Conservation (phyloP, 2,329 filamentous ascomycete genomes). For the Penicillium sp. region DNA sequence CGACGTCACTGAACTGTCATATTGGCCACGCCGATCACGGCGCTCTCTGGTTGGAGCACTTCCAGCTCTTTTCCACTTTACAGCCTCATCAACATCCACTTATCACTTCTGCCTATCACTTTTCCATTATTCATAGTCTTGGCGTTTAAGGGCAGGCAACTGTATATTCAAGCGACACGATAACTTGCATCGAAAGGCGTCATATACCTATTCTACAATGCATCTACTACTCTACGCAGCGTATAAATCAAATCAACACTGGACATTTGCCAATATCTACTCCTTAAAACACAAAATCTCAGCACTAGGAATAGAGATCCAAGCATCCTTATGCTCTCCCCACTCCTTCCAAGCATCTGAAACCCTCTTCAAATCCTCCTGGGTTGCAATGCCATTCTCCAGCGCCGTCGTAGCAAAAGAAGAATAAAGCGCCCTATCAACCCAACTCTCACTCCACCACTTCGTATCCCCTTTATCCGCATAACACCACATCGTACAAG, state of each 20-base stretch:
- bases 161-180: slow-evolving; percentile 3
- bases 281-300: slow-evolving; percentile 43
- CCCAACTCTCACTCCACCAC: slow-evolving; percentile 28
- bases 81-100: neutral
- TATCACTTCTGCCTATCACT: neutral
- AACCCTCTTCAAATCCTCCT: slow-evolving; percentile 29
- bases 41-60: neutral
- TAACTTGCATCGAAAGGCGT: neutral
- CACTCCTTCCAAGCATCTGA: slow-evolving; percentile 29
- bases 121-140: neutral
- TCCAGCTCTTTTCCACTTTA: too few relatives aligned
- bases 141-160: slow-evolving; percentile 2
- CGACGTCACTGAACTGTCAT: neutral
- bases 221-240: neutral
- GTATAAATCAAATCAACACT: neutral
- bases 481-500: slow-evolving; percentile 29
- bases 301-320: slow-evolving; percentile 28
- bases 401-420: slow-evolving; percentile 26
- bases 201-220: neutral
- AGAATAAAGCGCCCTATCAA: slow-evolving; percentile 23
- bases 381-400: slow-evolving; percentile 24
- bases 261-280: too few relatives aligned
- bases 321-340: slow-evolving; percentile 29
- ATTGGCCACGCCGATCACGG: neutral
- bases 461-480: slow-evolving; percentile 22